Evolutionary conservation across 495 filamentous ascomycete genomes (phyloP).

Genomic region (Aspergillus conjunctus): DNA sequence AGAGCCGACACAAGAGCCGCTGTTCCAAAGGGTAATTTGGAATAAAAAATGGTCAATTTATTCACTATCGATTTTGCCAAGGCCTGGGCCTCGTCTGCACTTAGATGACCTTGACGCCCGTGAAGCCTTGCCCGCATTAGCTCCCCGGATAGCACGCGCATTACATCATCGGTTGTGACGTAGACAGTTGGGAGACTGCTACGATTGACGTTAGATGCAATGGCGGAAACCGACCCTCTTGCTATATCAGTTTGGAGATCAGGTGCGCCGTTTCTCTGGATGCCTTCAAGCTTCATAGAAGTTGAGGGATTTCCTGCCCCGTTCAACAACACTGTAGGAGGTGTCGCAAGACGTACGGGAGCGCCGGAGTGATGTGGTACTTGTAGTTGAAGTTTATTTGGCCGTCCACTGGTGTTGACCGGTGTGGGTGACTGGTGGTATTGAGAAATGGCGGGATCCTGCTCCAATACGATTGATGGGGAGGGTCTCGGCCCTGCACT

Average conservation of each 20-base stretch:
- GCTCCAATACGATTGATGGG: constrained; percentile 30
- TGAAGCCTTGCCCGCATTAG: constrained; percentile 35
- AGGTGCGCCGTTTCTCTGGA: constrained; percentile 33
- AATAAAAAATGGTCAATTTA: constrained; percentile 35
- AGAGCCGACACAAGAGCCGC: constrained; percentile 34
- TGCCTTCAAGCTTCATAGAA: constrained; percentile 20
- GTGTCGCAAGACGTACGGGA: constrained; percentile 76
- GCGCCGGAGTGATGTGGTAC: constrained; percentile 76
- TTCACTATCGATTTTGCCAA: constrained; percentile 39
- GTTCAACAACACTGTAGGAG: constrained; percentile 70
- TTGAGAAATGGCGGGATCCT: constrained; percentile 28
- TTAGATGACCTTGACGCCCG: constrained; percentile 33
- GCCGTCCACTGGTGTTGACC: constrained; percentile 27
- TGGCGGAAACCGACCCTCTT: constrained; percentile 19
- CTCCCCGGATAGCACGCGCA: constrained; percentile 37
- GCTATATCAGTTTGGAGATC: constrained; percentile 26
- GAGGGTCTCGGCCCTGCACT: constrained; percentile 33
- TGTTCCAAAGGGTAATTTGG: constrained; percentile 28
- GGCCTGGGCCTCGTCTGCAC: constrained; percentile 35
- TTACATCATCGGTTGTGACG: constrained; percentile 40
- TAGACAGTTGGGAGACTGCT: constrained; percentile 17
- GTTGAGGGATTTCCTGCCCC: constrained; percentile 52
- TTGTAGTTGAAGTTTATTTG: constrained; percentile 70
- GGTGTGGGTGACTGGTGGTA: constrained; percentile 39
- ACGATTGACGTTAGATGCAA: constrained; percentile 17